phyloP scores from a whole-genome alignment of 2,329 filamentous ascomycete genomes.

The Alternaria sp. region DNA sequence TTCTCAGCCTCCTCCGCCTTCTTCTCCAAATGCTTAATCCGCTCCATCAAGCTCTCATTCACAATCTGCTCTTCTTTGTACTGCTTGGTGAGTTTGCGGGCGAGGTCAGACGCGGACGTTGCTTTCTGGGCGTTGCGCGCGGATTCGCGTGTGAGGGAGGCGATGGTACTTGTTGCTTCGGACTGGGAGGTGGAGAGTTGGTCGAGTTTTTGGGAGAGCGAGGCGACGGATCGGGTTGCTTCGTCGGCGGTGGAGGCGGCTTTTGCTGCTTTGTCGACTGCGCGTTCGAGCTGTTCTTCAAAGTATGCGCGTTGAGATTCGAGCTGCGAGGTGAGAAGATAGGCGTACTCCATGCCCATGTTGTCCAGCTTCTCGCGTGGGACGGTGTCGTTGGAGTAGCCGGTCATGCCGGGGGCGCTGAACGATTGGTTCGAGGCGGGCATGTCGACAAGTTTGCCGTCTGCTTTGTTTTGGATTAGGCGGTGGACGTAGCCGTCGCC shows the following conservation, averaged over 20 bases:
- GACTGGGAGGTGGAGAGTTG: constrained; percentile 62
- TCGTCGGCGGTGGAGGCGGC: constrained; percentile 71
- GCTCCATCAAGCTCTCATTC: constrained; percentile 77
- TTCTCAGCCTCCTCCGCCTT: constrained; percentile 63
- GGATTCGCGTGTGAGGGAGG: constrained; percentile 74
- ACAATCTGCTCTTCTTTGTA: constrained; percentile 88
- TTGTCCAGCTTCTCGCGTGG: constrained; percentile 74
- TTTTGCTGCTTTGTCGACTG: constrained; percentile 84
- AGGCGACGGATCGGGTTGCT: constrained; percentile 59
- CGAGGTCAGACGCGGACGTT: constrained; percentile 75
- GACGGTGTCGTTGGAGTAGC: constrained; percentile 67
- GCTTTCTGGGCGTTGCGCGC: constrained; percentile 63
- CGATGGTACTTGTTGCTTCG: constrained; percentile 62
- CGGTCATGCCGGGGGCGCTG: constrained; percentile 48
- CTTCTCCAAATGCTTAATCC: constrained; percentile 73
- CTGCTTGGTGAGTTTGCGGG: constrained; percentile 75
- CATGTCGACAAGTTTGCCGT: constrained; percentile 91
- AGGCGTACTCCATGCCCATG: constrained; percentile 93
- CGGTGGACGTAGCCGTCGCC: constrained; percentile 96
- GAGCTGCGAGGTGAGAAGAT: constrained; percentile 88
- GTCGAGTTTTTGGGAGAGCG: constrained; percentile 59
- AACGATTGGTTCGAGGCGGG: constrained; percentile 58
- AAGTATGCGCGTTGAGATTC: constrained; percentile 94
- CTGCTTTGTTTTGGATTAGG: constrained; percentile 90
- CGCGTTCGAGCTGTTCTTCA: constrained; percentile 87